A percentile compares a stretch with the other conserved stretches of the same genome.
These are phyloP conservation scores for Eucalyptus cloeziana DNA, from an alignment of 345 rosid genomes.

Conservation along the genomic window DNA sequence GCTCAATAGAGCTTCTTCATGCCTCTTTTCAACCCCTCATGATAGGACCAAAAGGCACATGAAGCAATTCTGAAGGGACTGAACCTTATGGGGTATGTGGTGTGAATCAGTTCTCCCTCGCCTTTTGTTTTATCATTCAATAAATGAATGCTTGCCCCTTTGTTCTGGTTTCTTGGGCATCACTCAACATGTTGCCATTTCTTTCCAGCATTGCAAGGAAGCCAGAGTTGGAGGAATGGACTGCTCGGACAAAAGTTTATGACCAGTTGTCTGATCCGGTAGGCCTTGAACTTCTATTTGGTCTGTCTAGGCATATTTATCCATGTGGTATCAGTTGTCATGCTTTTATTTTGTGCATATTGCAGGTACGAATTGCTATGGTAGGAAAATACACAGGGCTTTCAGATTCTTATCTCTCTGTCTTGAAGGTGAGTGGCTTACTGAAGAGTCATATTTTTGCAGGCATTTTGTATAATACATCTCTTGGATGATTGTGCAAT, in stretches of 20 bases:
- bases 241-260: constrained; percentile 43
- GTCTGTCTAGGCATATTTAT: background rate
- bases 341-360: background rate
- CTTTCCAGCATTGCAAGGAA: constrained; percentile 40
- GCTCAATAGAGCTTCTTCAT: background rate
- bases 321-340: background rate
- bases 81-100: constrained; percentile 56
- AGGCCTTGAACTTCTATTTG: background rate
- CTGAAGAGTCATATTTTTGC: background rate
- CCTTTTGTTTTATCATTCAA: background rate
- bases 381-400: constrained; percentile 94
- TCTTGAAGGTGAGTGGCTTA: constrained; percentile 40
- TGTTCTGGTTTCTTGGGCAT: background rate
- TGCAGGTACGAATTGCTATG: constrained; percentile 88
- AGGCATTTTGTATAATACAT: background rate
- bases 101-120: background rate
- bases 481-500: background rate
- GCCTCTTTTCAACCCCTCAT: background rate
- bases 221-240: constrained; percentile 79
- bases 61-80: constrained; percentile 70
- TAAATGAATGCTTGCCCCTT: background rate
- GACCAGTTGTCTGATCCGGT: constrained; percentile 74
- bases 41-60: constrained; percentile 93
- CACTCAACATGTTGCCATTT: background rate
- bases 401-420: constrained; percentile 88